Base-by-base conservation (phyloP, 2,329 filamentous ascomycete genomes). In the Aspergillus felis region DNA sequence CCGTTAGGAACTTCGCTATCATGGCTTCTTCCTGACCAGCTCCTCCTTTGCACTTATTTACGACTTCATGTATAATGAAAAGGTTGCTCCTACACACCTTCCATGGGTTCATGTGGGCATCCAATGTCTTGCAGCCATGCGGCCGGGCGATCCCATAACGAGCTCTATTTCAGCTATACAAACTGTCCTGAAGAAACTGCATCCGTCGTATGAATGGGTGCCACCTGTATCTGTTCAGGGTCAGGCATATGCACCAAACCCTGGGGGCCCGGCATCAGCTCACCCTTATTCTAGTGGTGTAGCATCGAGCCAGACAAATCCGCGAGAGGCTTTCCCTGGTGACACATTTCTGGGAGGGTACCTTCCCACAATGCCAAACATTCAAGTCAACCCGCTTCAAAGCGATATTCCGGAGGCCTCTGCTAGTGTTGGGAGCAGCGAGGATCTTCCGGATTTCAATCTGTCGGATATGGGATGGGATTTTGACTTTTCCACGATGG, bases 11-110 rank as follows among this genome's bases (percentile, higher is more conserved):
- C 64, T 79, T 3, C 76, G 76, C 38, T 79, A 79, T 27, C 76
- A 79, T 27, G 74, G 69, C 4, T 79, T 77, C 50, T 79, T 79
- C 51, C 64, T 79, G 9, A 71, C 74, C 35, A 78, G 76, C 29
- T 74, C 76, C 12, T 70, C 69, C 10, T 78, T 78, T 51, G 73
- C 73, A 3, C 57, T 79, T 3, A 73, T 76, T 8, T 78, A 78
- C 49, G 76, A 79, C 51, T 68, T 79, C 50, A 66, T 79, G 20
- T 75, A 78, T 32, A 73, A 76, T 12, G 67, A 72, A 22, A 64
- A 67, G 49, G 65, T 70, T 1, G 71, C 75, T 2, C 56, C 71
- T n/a, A 66, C 67, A 3, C 76, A 77, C 54, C 65, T 79, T 2
- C 76, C 75, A 0, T 79, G 75, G 75, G 73, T 79, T 8, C 73